Evolutionary conservation across 345 rosid genomes (phyloP).

Genomic region (Boechera divaricarpa): DNA sequence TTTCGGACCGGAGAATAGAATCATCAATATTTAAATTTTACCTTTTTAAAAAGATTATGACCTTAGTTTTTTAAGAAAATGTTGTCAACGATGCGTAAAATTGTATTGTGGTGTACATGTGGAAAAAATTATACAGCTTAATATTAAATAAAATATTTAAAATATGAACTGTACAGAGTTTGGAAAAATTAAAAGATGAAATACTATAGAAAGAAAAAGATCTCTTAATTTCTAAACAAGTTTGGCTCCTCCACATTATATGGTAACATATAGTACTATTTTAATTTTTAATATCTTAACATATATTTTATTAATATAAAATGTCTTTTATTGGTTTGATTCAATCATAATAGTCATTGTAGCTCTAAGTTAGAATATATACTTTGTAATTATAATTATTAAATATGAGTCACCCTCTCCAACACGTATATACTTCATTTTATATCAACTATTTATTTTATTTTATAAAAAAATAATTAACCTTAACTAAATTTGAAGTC

Average conservation of each 20-base stretch:
- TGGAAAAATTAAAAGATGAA: too few species aligned
- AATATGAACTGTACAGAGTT: too few species aligned
- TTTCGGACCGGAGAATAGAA: too few species aligned
- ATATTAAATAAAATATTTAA: too few species aligned
- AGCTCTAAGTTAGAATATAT: not conserved
- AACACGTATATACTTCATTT: not conserved
- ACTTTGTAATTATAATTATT: not conserved
- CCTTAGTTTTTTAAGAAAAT: too few species aligned
- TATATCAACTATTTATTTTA: not conserved
- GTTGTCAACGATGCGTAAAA: too few species aligned
- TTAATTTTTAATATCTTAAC: not conserved
- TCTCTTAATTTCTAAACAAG: not conserved
- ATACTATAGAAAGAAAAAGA: too few species aligned
- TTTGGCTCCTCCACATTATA: not conserved
- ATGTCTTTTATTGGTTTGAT: not conserved
- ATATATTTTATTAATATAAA: not conserved
- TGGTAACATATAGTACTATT: not conserved
- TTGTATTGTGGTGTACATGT: too few species aligned
- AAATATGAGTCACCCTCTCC: not conserved
- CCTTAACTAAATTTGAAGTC: not conserved
- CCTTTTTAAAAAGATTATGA: too few species aligned
- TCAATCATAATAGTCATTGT: not conserved
- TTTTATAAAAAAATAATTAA: not conserved
- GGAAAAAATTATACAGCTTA: too few species aligned
- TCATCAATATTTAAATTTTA: too few species aligned